A percentile compares a stretch with the other conserved stretches of the same genome.
Conservation (phyloP, 306 rosid genomes). For the Sechiopsis laciniata region DNA sequence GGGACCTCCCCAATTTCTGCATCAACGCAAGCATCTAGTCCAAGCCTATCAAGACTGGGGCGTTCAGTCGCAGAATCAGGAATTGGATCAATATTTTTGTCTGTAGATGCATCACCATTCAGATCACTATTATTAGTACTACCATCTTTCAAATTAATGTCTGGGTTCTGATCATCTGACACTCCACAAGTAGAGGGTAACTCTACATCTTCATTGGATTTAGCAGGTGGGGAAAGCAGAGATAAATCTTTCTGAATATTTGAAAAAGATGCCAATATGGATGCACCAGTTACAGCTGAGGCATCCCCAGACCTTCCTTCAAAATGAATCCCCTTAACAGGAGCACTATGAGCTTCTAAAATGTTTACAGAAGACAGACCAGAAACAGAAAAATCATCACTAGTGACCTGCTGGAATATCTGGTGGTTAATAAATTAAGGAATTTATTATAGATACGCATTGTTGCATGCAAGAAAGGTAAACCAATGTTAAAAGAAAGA, state of each 20-base stretch:
- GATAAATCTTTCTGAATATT: slow-evolving; percentile 55
- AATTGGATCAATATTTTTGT: slow-evolving; percentile 42
- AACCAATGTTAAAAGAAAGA: slow-evolving; percentile 4
- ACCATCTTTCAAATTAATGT: slow-evolving; percentile 50
- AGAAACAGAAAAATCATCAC: slow-evolving; percentile 42
- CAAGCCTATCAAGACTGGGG: slow-evolving; percentile 44
- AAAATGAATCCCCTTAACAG: slow-evolving; percentile 57
- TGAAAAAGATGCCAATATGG: slow-evolving; percentile 78
- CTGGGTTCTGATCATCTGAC: slow-evolving; percentile 40
- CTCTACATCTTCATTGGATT: slow-evolving; percentile 46
- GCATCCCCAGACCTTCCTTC: slow-evolving; percentile 83
- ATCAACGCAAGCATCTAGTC: slow-evolving; percentile 40
- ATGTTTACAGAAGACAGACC: slow-evolving; percentile 61
- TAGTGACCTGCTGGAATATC: slow-evolving; percentile 77
- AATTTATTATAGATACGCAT: slow-evolving; percentile 13
- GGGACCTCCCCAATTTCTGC: slow-evolving; percentile 48
- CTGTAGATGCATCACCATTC: slow-evolving; percentile 36
- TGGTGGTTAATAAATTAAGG: slow-evolving; percentile 42
- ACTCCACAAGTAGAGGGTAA: slow-evolving; percentile 45
- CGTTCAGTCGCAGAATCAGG: slow-evolving; percentile 44
- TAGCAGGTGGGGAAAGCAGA: slow-evolving; percentile 51
- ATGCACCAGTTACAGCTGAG: slow-evolving; percentile 83
- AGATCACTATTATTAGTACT: slow-evolving; percentile 34
- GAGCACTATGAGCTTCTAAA: slow-evolving; percentile 73
- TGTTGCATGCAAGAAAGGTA: not conserved